These are phyloP conservation scores for Exophiala sp. DNA, from an alignment of 2,329 filamentous ascomycete genomes.

Conservation along the genomic window DNA sequence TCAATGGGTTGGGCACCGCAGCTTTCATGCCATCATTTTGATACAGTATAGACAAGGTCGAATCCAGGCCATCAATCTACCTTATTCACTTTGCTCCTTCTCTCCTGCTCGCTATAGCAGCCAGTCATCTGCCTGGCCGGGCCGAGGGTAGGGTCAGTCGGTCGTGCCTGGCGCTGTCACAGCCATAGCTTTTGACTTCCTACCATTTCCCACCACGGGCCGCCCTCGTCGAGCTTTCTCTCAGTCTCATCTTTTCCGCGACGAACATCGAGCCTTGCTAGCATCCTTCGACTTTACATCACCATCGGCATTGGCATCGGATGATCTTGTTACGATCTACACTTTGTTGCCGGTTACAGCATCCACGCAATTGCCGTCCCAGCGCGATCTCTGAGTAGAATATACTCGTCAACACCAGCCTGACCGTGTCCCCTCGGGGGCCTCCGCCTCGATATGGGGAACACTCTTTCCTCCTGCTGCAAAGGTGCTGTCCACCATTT, in stretches of 20 bases:
- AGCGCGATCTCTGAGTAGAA: constrained; percentile 6
- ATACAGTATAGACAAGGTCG: too few species aligned
- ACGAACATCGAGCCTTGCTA: constrained; percentile 5
- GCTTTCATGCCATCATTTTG: background rate
- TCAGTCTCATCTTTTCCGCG: constrained; percentile 3
- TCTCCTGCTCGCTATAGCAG: background rate
- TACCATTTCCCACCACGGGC: background rate
- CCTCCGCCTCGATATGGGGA: constrained; percentile 27
- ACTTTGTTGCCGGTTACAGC: constrained; percentile 2
- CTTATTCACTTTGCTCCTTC: too few species aligned
- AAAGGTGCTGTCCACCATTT: constrained; percentile 19
- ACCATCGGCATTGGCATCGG: constrained; percentile 15
- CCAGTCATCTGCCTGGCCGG: background rate
- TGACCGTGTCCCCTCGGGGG: constrained; percentile 22
- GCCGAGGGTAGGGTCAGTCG: background rate
- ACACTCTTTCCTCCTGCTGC: constrained; percentile 29
- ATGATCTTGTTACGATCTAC: constrained; percentile 13
- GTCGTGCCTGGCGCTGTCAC: constrained; percentile 1
- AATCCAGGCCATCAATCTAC: too few species aligned
- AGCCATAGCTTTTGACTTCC: background rate
- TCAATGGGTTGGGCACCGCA: background rate
- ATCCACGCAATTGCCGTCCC: constrained; percentile 3
- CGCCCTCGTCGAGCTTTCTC: constrained; percentile 3
- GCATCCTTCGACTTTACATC: constrained; percentile 16
- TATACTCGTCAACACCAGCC: constrained; percentile 2